Percentiles rank a stretch among this genome's conserved stretches.
phyloP scores from a whole-genome alignment of 2,329 filamentous ascomycete genomes.

The Dothistroma septosporum region DNA sequence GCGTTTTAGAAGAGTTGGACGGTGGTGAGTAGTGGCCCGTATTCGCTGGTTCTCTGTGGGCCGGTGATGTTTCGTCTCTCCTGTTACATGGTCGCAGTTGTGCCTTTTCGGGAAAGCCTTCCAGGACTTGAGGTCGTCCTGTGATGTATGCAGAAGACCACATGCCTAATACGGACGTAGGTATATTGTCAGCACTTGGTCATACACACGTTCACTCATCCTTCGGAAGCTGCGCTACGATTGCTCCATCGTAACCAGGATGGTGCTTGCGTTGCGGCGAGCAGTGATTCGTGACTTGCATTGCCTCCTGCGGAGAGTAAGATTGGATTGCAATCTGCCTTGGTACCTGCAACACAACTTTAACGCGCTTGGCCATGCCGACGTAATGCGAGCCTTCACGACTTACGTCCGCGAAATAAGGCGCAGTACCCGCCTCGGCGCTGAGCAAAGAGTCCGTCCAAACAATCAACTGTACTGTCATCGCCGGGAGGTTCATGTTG shows the following conservation, averaged over 20 bases:
- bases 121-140: neutral
- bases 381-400: neutral
- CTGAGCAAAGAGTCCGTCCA: slow-evolving; percentile 20
- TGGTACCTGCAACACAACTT: neutral
- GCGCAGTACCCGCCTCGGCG: slow-evolving; percentile 14
- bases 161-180: neutral
- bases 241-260: slow-evolving; percentile 16
- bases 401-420: slow-evolving; percentile 13
- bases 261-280: slow-evolving; percentile 16
- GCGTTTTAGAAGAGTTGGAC: neutral
- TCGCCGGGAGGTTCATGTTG: slow-evolving; percentile 14
- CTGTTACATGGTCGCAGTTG: neutral
- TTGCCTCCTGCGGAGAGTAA: slow-evolving; percentile 18
- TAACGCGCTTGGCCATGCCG: neutral
- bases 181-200: neutral
- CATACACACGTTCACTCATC: neutral
- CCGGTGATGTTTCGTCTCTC: neutral
- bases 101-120: neutral
- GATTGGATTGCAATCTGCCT: slow-evolving; percentile 13
- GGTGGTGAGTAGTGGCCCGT: neutral
- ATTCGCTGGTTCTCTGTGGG: neutral
- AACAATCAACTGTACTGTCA: slow-evolving; percentile 18
- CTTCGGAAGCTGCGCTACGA: neutral
- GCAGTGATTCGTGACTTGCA: slow-evolving; percentile 17
- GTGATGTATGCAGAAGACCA: neutral